These are phyloP conservation scores for Sugiyamaella neomexicana DNA, from an alignment of 1,139 yeast genomes.

Conservation along the genomic window DNA sequence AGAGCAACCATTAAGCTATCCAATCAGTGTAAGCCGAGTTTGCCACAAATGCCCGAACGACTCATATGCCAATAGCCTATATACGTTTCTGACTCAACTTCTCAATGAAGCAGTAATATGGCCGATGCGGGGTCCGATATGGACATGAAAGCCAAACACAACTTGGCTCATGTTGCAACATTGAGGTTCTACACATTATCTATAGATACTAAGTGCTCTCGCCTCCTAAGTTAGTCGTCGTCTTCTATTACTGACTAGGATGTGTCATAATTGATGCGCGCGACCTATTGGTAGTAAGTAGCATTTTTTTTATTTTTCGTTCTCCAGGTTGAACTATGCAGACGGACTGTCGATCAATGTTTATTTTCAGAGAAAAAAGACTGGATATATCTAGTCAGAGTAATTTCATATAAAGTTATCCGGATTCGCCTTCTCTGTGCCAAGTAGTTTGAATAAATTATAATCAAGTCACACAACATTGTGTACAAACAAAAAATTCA, in stretches of 20 bases:
- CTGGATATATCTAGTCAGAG: not conserved
- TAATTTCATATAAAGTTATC: conserved; percentile 3
- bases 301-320: not conserved
- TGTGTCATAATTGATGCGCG: conserved; percentile 10
- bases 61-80: not conserved
- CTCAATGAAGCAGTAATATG: too few species aligned
- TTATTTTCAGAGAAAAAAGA: conserved; percentile 1
- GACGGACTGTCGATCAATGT: conserved; percentile 8
- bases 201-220: too few species aligned
- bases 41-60: not conserved
- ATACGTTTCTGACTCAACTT: too few species aligned
- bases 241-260: not conserved
- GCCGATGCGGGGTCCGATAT: not conserved
- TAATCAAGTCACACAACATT: not conserved
- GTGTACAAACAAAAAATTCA: not conserved
- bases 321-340: conserved; percentile 11
- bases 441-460: not conserved
- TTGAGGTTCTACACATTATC: too few species aligned
- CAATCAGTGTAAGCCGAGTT: not conserved
- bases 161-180: too few species aligned
- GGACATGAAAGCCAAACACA: too few species aligned
- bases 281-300: not conserved
- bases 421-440: not conserved
- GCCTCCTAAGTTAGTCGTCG: too few species aligned
- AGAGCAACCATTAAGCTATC: too few species aligned